A percentile compares a stretch with the other conserved stretches of the same genome.
These are phyloP conservation scores for Salmacisia buchloeana DNA, from an alignment of 1,284 basidiomycete genomes.

Conservation along the genomic window DNA sequence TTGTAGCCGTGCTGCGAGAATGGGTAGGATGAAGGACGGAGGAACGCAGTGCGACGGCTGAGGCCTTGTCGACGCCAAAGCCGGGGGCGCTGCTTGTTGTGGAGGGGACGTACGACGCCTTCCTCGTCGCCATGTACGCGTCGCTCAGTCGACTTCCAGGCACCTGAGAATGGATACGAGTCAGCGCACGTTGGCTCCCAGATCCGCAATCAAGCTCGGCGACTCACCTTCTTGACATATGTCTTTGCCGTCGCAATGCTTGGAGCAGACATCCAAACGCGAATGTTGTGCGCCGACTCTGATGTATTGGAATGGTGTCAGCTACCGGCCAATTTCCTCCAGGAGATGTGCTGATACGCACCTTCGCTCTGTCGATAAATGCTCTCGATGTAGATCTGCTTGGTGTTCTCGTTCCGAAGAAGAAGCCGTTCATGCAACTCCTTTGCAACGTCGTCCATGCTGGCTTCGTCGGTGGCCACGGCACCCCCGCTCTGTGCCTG, in stretches of 20 bases:
- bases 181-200: neutral
- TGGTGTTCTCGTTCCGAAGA: slow-evolving; percentile 89
- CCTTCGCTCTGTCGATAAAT: slow-evolving; percentile 60
- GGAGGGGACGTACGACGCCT: slow-evolving; percentile 21
- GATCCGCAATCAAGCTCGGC: neutral
- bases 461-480: neutral
- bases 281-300: slow-evolving; percentile 82
- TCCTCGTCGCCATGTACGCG: slow-evolving; percentile 38
- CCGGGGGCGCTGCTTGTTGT: neutral
- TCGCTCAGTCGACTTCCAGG: slow-evolving; percentile 42
- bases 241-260: slow-evolving; percentile 71
- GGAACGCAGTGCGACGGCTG: neutral
- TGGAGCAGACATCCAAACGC: slow-evolving; percentile 72
- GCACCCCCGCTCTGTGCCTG: neutral
- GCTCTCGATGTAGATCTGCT: slow-evolving; percentile 90
- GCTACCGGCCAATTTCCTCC: neutral
- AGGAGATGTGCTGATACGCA: too few relatives aligned
- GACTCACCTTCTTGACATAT: slow-evolving; percentile 69
- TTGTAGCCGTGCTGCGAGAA: neutral
- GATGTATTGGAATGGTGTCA: slow-evolving; percentile 36
- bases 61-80: neutral
- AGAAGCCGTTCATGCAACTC: slow-evolving; percentile 86
- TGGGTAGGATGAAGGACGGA: neutral
- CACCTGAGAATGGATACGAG: slow-evolving; percentile 56
- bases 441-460: slow-evolving; percentile 86